Evolutionary conservation across 768 basidiomycete genomes (phyloP).

Genomic region (Boletus subparvulus): DNA sequence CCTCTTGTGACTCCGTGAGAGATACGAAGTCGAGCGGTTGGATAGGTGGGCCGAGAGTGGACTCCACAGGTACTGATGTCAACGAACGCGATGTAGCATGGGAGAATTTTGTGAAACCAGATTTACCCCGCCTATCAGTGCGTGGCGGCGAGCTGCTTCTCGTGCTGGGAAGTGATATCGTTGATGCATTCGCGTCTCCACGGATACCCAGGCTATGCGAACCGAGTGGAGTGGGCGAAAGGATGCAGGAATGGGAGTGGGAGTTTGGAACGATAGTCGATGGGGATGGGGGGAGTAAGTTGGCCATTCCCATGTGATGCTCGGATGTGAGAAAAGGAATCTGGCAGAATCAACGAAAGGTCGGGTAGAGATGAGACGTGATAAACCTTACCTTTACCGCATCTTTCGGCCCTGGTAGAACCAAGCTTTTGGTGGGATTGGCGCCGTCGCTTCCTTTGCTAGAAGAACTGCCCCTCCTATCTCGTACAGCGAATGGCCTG

Average conservation of each 20-base stretch:
- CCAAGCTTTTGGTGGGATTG: conserved; percentile 29
- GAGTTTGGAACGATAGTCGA: conserved; percentile 41
- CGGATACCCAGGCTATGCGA: conserved; percentile 23
- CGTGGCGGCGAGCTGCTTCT: conserved; percentile 31
- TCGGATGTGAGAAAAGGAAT: conserved; percentile 68
- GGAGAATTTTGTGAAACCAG: conserved; percentile 26
- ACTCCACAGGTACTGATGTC: conserved; percentile 32
- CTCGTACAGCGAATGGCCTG: conserved; percentile 46
- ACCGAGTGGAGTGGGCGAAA: conserved; percentile 41
- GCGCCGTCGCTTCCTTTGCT: conserved; percentile 39
- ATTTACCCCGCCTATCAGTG: conserved; percentile 20
- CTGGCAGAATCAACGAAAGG: conserved; percentile 33
- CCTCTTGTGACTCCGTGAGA: conserved; percentile 52
- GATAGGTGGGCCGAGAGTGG: conserved; percentile 45
- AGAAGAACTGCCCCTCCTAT: conserved; percentile 50
- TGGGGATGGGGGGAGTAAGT: conserved; percentile 75
- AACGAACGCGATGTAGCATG: conserved; percentile 35
- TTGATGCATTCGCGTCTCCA: conserved; percentile 38
- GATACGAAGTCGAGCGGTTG: conserved; percentile 69
- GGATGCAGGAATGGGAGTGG: conserved; percentile 33
- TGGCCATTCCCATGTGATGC: conserved; percentile 64
- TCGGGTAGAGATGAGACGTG: background rate
- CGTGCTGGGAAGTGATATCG: conserved; percentile 42
- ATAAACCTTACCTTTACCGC: conserved; percentile 57
- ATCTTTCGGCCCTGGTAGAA: conserved; percentile 66